Evolutionary conservation across 352 stramenopile species (phyloP).

Genomic region (Globisporangium mamillatum): DNA sequence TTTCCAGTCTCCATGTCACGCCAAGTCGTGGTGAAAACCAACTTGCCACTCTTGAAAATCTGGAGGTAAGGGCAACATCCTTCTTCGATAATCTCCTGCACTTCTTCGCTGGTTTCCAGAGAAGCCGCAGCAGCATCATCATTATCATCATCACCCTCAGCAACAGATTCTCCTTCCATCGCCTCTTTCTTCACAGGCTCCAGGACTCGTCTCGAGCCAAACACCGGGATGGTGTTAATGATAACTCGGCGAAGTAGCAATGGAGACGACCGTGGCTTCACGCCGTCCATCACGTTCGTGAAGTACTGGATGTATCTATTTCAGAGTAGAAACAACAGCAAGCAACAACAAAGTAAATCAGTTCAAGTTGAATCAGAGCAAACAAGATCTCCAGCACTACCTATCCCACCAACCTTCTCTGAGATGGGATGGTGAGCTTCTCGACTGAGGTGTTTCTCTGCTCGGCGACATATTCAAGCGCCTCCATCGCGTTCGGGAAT

Average conservation of each 20-base stretch:
- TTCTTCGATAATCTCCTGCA: constrained; percentile 67
- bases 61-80: constrained; percentile 97
- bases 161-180: constrained; percentile 27
- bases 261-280: constrained; percentile 92
- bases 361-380: background rate
- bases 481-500: constrained; percentile 90
- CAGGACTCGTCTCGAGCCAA: constrained; percentile 62
- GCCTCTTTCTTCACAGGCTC: constrained; percentile 49
- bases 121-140: constrained; percentile 2
- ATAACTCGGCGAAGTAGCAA: constrained; percentile 95
- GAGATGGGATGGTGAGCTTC: constrained; percentile 95
- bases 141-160: constrained; percentile 14
- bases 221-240: constrained; percentile 93
- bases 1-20: constrained; percentile 81
- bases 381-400: background rate
- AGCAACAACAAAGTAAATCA: constrained; percentile 12
- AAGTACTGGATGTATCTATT: constrained; percentile 97
- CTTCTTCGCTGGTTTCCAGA: constrained; percentile 30
- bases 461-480: constrained; percentile 92
- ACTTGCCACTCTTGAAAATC: constrained; percentile 96
- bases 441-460: constrained; percentile 87
- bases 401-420: constrained; percentile 69
- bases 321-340: background rate
- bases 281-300: constrained; percentile 95
- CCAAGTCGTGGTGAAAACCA: constrained; percentile 95